These are phyloP conservation scores for Penicillium digitatum DNA, from an alignment of 2,329 filamentous ascomycete genomes.

Conservation along the genomic window DNA sequence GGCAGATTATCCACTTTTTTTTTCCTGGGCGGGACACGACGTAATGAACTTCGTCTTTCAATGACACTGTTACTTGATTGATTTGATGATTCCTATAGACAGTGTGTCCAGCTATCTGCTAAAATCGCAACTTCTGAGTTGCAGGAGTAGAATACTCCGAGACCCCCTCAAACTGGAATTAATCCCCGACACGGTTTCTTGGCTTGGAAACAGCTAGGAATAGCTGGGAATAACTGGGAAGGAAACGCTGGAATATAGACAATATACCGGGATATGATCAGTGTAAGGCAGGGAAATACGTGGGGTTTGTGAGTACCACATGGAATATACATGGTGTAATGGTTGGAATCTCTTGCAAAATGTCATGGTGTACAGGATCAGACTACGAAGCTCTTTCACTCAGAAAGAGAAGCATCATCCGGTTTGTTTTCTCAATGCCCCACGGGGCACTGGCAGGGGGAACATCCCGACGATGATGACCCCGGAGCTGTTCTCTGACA, in stretches of 20 bases:
- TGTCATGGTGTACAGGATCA: not conserved
- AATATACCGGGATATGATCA: not conserved
- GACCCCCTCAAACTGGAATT: not conserved
- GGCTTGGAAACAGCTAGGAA: not conserved
- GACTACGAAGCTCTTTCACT: not conserved
- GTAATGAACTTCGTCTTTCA: not conserved
- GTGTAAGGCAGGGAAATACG: not conserved
- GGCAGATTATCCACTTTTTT: slow-evolving; percentile 10
- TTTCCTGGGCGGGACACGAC: not conserved
- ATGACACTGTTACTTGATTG: not conserved
- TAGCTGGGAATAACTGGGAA: not conserved
- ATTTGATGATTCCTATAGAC: not conserved
- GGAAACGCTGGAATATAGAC: not conserved
- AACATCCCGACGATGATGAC: not conserved
- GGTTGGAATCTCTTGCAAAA: not conserved
- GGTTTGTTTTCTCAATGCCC: not conserved
- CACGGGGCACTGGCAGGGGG: not conserved
- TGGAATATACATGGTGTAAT: not conserved
- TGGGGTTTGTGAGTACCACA: not conserved
- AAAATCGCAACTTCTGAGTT: not conserved
- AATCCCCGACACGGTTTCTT: not conserved
- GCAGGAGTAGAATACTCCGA: not conserved
- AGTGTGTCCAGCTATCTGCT: not conserved
- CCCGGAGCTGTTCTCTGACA: not conserved
- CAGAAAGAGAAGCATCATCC: not conserved